A percentile compares a stretch with the other conserved stretches of the same genome.
Conservation (phyloP, 2,329 filamentous ascomycete species). For the Fusarium tanahbumbuense region DNA sequence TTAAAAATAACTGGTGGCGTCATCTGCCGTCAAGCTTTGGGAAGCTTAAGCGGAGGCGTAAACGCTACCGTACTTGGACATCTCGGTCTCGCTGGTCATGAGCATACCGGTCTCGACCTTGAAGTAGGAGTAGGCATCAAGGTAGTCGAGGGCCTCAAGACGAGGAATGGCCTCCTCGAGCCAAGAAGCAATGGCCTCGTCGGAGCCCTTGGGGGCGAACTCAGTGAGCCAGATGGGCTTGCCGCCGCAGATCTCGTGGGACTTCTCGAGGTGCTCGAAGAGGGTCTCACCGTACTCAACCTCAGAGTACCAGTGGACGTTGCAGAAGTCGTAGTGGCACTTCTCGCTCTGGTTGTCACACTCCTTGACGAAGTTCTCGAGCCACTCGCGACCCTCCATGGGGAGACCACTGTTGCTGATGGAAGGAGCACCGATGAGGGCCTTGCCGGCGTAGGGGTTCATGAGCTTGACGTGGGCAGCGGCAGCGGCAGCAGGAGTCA, state of each 20-base stretch:
- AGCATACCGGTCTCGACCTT: slow-evolving; percentile 59
- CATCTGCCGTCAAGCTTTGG: slow-evolving; percentile 1
- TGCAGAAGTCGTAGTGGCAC: slow-evolving; percentile 70
- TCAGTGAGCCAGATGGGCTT: slow-evolving; percentile 72
- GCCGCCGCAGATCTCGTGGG: slow-evolving; percentile 57
- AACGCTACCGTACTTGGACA: slow-evolving; percentile 61
- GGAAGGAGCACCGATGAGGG: slow-evolving; percentile 67
- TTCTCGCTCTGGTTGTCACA: slow-evolving; percentile 56
- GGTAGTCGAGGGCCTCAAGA: slow-evolving; percentile 62
- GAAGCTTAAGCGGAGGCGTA: slow-evolving; percentile 57
- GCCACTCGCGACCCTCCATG: slow-evolving; percentile 67
- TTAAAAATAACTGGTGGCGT: slow-evolving; percentile 38
- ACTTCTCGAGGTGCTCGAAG: slow-evolving; percentile 63
- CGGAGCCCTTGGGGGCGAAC: slow-evolving; percentile 65
- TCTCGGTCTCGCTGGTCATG: slow-evolving; percentile 53
- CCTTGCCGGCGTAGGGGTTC: slow-evolving; percentile 65
- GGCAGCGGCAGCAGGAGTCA: slow-evolving; percentile 65
- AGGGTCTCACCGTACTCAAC: slow-evolving; percentile 62
- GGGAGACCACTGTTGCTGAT: slow-evolving; percentile 68
- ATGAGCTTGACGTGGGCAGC: slow-evolving; percentile 64
- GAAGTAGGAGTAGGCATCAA: slow-evolving; percentile 70
- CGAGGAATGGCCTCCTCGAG: slow-evolving; percentile 60
- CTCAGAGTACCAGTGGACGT: slow-evolving; percentile 72
- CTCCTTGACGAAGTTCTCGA: slow-evolving; percentile 62
- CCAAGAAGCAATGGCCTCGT: slow-evolving; percentile 58